Evolutionary conservation across 805 yeast genomes (phyloP).

Genomic region (Tetrapisispora namnaoensis): DNA sequence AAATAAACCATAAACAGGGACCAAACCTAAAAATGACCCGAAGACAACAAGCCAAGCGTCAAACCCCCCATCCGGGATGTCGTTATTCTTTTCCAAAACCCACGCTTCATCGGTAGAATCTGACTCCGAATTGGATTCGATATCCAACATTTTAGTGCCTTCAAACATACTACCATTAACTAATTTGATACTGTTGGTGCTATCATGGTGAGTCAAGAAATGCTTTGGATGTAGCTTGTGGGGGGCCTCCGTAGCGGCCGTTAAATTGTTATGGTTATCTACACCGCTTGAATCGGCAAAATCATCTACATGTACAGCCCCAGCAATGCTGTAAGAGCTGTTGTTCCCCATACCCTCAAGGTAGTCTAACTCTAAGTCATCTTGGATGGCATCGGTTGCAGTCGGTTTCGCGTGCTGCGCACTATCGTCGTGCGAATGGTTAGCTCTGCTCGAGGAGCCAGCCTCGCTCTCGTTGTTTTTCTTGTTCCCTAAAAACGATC

Average conservation of each 20-base stretch:
- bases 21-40: conserved; percentile 51
- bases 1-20: conserved; percentile 50
- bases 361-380: conserved; percentile 2
- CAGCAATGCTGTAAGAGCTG: neutral
- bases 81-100: conserved; percentile 9
- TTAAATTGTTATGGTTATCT: neutral
- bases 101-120: conserved; percentile 4
- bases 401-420: neutral
- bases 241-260: neutral
- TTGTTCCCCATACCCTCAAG: conserved; percentile 2
- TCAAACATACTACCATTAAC: conserved; percentile 3
- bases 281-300: neutral
- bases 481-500: neutral
- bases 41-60: conserved; percentile 48
- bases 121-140: neutral
- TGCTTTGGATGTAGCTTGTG: neutral
- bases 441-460: neutral
- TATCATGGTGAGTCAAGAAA: conserved; percentile 1
- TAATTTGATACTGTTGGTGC: neutral
- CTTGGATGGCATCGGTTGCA: neutral
- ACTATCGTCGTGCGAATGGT: neutral
- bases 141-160: neutral
- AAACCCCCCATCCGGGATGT: conserved; percentile 47
- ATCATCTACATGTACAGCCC: neutral
- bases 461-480: neutral